A percentile compares a stretch with the other conserved stretches of the same genome.
These are phyloP conservation scores for Sideroxylon spinosum DNA, from an alignment of 179 eudicot genomes.

Conservation along the genomic window DNA sequence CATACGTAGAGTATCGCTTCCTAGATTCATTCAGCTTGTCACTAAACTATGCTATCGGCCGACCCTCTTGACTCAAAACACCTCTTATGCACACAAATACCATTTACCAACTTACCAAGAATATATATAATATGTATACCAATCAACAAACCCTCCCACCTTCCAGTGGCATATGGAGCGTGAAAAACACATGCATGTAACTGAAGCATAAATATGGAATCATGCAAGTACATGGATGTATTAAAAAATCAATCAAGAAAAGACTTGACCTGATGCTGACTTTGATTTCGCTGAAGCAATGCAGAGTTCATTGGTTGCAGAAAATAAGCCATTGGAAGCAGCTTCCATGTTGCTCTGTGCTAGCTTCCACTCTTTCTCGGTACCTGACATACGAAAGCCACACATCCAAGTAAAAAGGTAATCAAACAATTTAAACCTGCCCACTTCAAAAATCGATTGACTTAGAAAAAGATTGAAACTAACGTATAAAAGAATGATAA, in stretches of 20 bases:
- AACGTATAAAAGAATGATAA: slow-evolving; percentile 76
- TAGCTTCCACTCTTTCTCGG: slow-evolving; percentile 86
- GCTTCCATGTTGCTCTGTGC: slow-evolving; percentile 83
- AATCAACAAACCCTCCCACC: background rate
- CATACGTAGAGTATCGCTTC: too few species aligned
- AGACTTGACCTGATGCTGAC: slow-evolving; percentile 72
- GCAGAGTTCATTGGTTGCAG: slow-evolving; percentile 80
- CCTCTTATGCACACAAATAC: too few species aligned
- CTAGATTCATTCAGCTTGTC: too few species aligned
- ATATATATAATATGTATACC: background rate
- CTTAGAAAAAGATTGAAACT: slow-evolving; percentile 29
- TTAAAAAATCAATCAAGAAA: background rate
- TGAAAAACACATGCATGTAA: background rate
- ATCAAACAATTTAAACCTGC: background rate
- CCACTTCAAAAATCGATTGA: background rate
- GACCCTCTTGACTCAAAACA: too few species aligned
- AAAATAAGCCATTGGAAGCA: slow-evolving; percentile 66
- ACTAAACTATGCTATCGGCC: too few species aligned
- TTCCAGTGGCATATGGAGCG: background rate
- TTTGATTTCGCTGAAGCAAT: slow-evolving; percentile 74
- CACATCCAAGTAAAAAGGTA: background rate
- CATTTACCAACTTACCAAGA: too few species aligned
- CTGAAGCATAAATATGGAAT: background rate
- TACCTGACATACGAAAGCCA: slow-evolving; percentile 44
- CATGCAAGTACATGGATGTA: background rate